phyloP scores from a whole-genome alignment of 805 yeast genomes.

The Wickerhamiella azyma region DNA sequence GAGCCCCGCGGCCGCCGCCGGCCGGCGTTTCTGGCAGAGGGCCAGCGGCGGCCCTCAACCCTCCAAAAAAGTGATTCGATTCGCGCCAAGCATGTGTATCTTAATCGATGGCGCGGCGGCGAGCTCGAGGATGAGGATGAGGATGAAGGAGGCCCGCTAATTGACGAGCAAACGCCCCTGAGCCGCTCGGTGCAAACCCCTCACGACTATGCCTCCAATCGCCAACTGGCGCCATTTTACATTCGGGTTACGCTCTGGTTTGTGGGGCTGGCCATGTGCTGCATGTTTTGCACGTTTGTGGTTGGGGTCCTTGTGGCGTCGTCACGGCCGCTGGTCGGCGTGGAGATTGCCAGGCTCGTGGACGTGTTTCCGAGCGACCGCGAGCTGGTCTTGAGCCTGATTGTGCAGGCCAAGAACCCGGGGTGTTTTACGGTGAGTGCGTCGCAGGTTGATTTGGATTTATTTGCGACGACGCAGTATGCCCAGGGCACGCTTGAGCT shows the following conservation, averaged over 20 bases:
- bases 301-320: constrained; percentile 79
- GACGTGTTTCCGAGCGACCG: constrained; percentile 71
- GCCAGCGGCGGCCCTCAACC: background rate
- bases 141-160: constrained; percentile 36
- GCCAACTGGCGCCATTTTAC: constrained; percentile 9
- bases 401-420: constrained; percentile 72
- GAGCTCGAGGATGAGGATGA: constrained; percentile 30
- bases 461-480: constrained; percentile 41
- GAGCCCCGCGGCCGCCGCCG: constrained; percentile 2
- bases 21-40: constrained; percentile 1
- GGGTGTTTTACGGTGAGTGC: constrained; percentile 62
- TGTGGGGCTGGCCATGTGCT: constrained; percentile 19
- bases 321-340: constrained; percentile 63
- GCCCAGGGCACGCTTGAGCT: too few relatives aligned
- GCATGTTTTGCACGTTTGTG: constrained; percentile 47
- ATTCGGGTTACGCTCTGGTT: constrained; percentile 25
- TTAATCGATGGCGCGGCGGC: constrained; percentile 26
- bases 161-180: constrained; percentile 28
- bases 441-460: constrained; percentile 57
- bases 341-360: constrained; percentile 45
- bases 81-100: constrained; percentile 19
- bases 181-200: constrained; percentile 27
- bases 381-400: constrained; percentile 68
- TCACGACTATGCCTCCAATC: constrained; percentile 28
- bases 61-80: constrained; percentile 12